These are phyloP conservation scores for Prunus yedoensis DNA, from an alignment of 331 rosid genomes.

Conservation along the genomic window DNA sequence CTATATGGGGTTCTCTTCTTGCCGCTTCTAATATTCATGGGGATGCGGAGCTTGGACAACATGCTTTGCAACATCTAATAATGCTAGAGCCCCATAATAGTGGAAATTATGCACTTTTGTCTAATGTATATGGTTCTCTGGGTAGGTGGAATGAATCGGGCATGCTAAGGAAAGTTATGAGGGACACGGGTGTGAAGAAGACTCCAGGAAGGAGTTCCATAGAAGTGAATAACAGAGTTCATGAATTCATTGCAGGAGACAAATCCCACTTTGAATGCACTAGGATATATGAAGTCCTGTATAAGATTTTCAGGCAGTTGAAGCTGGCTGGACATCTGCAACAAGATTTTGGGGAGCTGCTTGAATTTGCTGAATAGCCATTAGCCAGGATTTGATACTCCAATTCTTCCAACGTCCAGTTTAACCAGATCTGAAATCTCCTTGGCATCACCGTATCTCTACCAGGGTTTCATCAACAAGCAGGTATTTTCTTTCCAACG, in stretches of 20 bases:
- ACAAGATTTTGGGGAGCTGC: constrained; percentile 30
- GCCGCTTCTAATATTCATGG: constrained; percentile 53
- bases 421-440: constrained; percentile 6
- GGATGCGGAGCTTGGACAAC: constrained; percentile 52
- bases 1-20: constrained; percentile 79
- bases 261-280: constrained; percentile 35
- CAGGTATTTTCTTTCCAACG: constrained; percentile 19
- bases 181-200: constrained; percentile 53
- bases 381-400: background rate
- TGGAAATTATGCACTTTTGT: constrained; percentile 59
- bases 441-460: background rate
- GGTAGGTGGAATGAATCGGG: constrained; percentile 64
- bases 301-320: constrained; percentile 39
- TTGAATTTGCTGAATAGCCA: constrained; percentile 28
- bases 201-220: constrained; percentile 50
- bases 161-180: constrained; percentile 59
- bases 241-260: constrained; percentile 70
- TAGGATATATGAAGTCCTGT: constrained; percentile 39
- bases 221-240: constrained; percentile 56
- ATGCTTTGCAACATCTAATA: constrained; percentile 45
- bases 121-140: constrained; percentile 53
- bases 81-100: constrained; percentile 57
- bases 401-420: constrained; percentile 2
- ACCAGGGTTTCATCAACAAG: background rate
- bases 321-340: constrained; percentile 29